Base-by-base conservation (phyloP, 768 basidiomycete genomes). In the Auricularia sp. region DNA sequence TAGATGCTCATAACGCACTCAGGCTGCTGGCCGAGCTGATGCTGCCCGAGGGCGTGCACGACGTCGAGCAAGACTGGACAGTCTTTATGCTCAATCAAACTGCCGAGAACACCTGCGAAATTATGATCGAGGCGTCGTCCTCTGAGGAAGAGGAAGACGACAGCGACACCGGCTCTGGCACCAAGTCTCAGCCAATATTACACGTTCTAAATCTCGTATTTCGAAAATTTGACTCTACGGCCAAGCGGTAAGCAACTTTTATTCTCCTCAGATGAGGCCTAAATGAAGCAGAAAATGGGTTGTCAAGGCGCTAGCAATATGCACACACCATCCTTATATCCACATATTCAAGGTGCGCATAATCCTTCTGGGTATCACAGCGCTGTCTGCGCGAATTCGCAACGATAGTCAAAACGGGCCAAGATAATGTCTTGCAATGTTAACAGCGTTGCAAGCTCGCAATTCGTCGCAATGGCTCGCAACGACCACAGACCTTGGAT, bases 71-170 rank as follows among this genome's bases (percentile, higher is more conserved):
- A 73, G 97, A 98, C 75, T 98, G 95, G 95, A 98, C 97, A 4
- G 87, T 98, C 54, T 99, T 99, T 81, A 97, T 96, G 75, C 83
- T 99, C 64, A 98, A 98, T 72, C 97, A 98, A 76, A 93, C 91
- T 0, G 81, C 87, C 0, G 90, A 88, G 77, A 93, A 94, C 71
- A 87, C 87, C 18, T 91, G 96, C 67, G 84, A 87, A 1, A 90
- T 93, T 5, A 83, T 93, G 16, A 80, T 95, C 51, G 77, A 75
- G 1, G 73, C 39, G 39, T 42, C 39, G 39, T 42, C 72, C n/a
- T 62, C 36, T 18, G 66, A 56, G 65, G 72, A 60, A 59, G 65
- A 68, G 64, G 67, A 64, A 64, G 59, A 72, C n/a, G 75, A 64
- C 62, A 65, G 67, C 70, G 56, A 54, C 21, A 21, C 29, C 12